These are phyloP conservation scores for Xanthoparmelia taractica DNA, from an alignment of 495 filamentous ascomycete genomes.

Conservation along the genomic window DNA sequence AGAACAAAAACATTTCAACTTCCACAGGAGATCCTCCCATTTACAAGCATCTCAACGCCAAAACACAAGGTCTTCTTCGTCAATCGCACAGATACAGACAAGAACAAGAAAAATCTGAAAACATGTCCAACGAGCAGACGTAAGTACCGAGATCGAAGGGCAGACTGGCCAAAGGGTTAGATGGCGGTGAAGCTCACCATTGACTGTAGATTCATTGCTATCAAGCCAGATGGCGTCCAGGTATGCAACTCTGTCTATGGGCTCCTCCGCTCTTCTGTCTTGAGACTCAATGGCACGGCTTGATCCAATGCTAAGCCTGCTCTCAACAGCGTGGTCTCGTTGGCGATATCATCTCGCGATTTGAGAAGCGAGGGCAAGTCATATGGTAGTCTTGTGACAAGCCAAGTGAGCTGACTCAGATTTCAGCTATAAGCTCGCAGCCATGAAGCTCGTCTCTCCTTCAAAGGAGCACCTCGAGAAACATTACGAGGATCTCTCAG, in stretches of 20 bases:
- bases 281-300: conserved; percentile 26
- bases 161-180: conserved; percentile 1
- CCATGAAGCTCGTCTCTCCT: conserved; percentile 87
- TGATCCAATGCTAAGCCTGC: neutral
- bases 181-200: conserved; percentile 41
- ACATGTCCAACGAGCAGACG: conserved; percentile 90
- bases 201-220: conserved; percentile 81
- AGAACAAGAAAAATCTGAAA: conserved; percentile 35
- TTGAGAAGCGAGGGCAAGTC: conserved; percentile 83
- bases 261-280: conserved; percentile 11
- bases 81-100: conserved; percentile 33
- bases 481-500: conserved; percentile 89
- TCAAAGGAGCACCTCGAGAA: conserved; percentile 90
- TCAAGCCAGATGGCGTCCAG: conserved; percentile 99
- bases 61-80: conserved; percentile 39
- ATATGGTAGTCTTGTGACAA: conserved; percentile 2
- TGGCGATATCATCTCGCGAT: conserved; percentile 92
- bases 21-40: conserved; percentile 36
- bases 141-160: conserved; percentile 51
- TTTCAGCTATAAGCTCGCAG: conserved; percentile 85
- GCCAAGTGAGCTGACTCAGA: conserved; percentile 3
- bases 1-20: conserved; percentile 24
- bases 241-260: conserved; percentile 43
- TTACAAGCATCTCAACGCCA: conserved; percentile 40
- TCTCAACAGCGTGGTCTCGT: conserved; percentile 77